These are phyloP conservation scores for Claviceps pazoutovae DNA, from an alignment of 2,329 filamentous ascomycete genomes.

Conservation along the genomic window DNA sequence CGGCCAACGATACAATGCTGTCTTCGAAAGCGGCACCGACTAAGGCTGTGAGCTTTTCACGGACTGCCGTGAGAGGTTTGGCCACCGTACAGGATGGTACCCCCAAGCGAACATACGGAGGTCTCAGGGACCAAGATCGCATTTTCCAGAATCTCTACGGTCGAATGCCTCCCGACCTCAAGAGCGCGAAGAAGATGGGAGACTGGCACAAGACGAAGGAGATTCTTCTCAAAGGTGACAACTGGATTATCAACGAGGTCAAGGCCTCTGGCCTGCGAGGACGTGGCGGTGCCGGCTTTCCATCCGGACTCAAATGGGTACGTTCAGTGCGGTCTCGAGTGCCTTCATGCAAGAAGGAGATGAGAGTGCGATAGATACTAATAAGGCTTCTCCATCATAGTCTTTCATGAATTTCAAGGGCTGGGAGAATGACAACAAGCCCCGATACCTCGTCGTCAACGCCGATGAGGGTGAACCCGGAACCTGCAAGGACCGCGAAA, in stretches of 20 bases:
- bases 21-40: slow-evolving; percentile 28
- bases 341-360: too few species aligned
- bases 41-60: slow-evolving; percentile 26
- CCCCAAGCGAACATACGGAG: slow-evolving; percentile 64
- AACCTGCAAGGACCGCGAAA: slow-evolving; percentile 98
- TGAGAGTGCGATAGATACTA: not conserved
- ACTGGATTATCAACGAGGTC: slow-evolving; percentile 97
- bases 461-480: slow-evolving; percentile 97
- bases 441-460: slow-evolving; percentile 93
- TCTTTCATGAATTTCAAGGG: slow-evolving; percentile 99
- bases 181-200: slow-evolving; percentile 92
- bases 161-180: slow-evolving; percentile 79
- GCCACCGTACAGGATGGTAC: slow-evolving; percentile 66
- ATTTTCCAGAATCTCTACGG: slow-evolving; percentile 99
- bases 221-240: slow-evolving; percentile 90
- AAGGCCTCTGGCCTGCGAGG: slow-evolving; percentile 93
- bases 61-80: slow-evolving; percentile 49
- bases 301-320: slow-evolving; percentile 98
- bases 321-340: slow-evolving; percentile 18
- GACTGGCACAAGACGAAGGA: slow-evolving; percentile 99
- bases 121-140: slow-evolving; percentile 87
- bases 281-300: slow-evolving; percentile 93
- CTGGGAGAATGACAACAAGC: slow-evolving; percentile 96
- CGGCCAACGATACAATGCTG: slow-evolving; percentile 27
- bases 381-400: slow-evolving; percentile 30